Evolutionary conservation across 768 basidiomycete species (phyloP).

Genomic region (Phaeolepiota aurea): DNA sequence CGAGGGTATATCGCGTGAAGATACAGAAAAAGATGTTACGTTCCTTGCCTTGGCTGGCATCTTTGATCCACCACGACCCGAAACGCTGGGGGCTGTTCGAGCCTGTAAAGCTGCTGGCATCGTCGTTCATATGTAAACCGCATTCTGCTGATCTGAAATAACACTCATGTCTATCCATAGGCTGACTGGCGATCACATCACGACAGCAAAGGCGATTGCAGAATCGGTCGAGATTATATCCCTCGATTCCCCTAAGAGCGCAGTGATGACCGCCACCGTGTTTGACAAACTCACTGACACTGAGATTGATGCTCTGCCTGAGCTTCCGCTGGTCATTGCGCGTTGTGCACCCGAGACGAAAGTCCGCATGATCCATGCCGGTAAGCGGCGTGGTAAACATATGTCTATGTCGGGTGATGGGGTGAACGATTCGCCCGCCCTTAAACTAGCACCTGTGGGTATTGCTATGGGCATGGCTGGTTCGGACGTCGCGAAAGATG

Average conservation of each 20-base stretch:
- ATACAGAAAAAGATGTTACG: constrained; percentile 4
- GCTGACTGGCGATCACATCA: constrained; percentile 46
- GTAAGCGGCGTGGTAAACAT: constrained; percentile 43
- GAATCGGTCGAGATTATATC: constrained; percentile 36
- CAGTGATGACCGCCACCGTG: constrained; percentile 32
- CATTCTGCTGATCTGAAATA: background rate
- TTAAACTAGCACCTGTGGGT: constrained; percentile 46
- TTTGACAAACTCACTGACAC: constrained; percentile 47
- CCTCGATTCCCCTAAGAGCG: constrained; percentile 27
- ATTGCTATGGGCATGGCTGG: constrained; percentile 54
- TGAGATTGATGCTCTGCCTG: constrained; percentile 37
- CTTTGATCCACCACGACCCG: constrained; percentile 5
- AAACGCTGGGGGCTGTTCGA: constrained; percentile 4
- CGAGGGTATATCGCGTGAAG: constrained; percentile 2
- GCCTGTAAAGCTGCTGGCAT: constrained; percentile 5
- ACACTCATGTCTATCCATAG: constrained; percentile 16
- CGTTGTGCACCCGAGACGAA: constrained; percentile 50
- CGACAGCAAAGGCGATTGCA: constrained; percentile 46
- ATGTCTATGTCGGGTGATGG: constrained; percentile 52
- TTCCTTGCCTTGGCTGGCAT: constrained; percentile 4
- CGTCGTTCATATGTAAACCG: constrained; percentile 2
- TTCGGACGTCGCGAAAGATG: constrained; percentile 47
- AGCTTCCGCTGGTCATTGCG: constrained; percentile 52
- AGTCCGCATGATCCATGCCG: constrained; percentile 49
- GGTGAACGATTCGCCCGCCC: constrained; percentile 52